Percentiles rank a stretch among this genome's conserved stretches.
Conservation (phyloP, 176 grass and related monocot genomes). For the Oryza brachyantha region DNA sequence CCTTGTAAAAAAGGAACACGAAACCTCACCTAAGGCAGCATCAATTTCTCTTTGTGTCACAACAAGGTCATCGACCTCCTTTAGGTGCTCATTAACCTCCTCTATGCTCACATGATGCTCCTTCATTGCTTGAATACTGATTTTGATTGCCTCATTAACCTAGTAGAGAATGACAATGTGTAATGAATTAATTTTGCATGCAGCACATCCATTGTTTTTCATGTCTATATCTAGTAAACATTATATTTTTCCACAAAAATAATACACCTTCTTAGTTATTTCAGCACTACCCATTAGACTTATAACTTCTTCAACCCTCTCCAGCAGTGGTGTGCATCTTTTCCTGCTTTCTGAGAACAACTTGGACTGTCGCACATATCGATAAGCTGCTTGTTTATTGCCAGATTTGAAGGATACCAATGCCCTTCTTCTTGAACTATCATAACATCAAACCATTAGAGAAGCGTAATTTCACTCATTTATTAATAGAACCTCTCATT, state of each 20-base stretch:
- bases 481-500: not conserved
- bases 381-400: conserved; percentile 62
- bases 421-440: conserved; percentile 67
- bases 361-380: conserved; percentile 60
- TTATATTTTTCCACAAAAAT: not conserved
- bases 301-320: conserved; percentile 76
- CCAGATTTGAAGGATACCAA: conserved; percentile 63
- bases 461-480: not conserved
- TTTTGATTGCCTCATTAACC: conserved; percentile 90
- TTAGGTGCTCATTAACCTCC: conserved; percentile 57
- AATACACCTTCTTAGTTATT: conserved; percentile 67
- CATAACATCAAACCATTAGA: conserved; percentile 23
- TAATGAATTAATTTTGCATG: conserved; percentile 3
- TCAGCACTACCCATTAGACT: conserved; percentile 64
- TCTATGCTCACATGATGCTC: conserved; percentile 64
- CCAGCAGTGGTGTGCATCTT: conserved; percentile 49
- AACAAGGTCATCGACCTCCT: conserved; percentile 78
- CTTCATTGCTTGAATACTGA: conserved; percentile 64
- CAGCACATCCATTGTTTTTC: not conserved
- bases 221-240: not conserved
- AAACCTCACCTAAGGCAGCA: conserved; percentile 56
- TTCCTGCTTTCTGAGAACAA: conserved; percentile 65
- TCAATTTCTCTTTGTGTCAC: conserved; percentile 67
- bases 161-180: conserved; percentile 33
- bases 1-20: conserved; percentile 11